These are phyloP conservation scores for Ustilago shanxiensis DNA, from an alignment of 1,284 basidiomycete genomes.

Conservation along the genomic window DNA sequence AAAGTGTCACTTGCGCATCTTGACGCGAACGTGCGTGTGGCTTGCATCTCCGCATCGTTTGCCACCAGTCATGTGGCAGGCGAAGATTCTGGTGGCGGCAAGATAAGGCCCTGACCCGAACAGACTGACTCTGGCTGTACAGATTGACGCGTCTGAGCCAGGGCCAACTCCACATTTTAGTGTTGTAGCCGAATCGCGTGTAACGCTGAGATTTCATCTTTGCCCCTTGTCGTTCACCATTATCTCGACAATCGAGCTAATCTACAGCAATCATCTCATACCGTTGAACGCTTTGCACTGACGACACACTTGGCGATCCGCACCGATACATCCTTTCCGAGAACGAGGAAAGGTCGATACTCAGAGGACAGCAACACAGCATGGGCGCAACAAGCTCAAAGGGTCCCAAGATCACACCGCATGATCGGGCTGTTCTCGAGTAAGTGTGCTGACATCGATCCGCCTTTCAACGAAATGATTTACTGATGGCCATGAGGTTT, in stretches of 20 bases:
- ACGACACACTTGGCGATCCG: too few species aligned
- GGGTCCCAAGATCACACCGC: slow-evolving; percentile 82
- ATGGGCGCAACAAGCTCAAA: slow-evolving; percentile 60
- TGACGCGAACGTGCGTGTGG: background rate
- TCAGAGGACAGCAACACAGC: slow-evolving; percentile 4
- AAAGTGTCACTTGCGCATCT: background rate
- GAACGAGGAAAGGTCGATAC: background rate
- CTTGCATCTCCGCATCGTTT: too few species aligned
- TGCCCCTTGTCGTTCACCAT: slow-evolving; percentile 15
- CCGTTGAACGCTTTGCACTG: too few species aligned
- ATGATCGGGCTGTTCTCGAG: slow-evolving; percentile 95
- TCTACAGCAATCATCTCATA: background rate
- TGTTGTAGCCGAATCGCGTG: slow-evolving; percentile 11
- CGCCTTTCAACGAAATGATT: background rate
- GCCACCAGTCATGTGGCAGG: background rate
- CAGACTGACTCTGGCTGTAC: too few species aligned
- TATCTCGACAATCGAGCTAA: background rate
- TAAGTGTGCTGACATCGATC: slow-evolving; percentile 71
- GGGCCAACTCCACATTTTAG: slow-evolving; percentile 7
- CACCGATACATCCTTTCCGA: too few species aligned
- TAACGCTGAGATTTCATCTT: slow-evolving; percentile 7
- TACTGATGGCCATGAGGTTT: background rate
- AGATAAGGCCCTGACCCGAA: slow-evolving; percentile 6
- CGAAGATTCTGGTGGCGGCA: background rate
- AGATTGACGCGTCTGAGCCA: slow-evolving; percentile 6